These are phyloP conservation scores for Fagopyrum esculentum DNA, from an alignment of 148 eudicot genomes.

Conservation along the genomic window DNA sequence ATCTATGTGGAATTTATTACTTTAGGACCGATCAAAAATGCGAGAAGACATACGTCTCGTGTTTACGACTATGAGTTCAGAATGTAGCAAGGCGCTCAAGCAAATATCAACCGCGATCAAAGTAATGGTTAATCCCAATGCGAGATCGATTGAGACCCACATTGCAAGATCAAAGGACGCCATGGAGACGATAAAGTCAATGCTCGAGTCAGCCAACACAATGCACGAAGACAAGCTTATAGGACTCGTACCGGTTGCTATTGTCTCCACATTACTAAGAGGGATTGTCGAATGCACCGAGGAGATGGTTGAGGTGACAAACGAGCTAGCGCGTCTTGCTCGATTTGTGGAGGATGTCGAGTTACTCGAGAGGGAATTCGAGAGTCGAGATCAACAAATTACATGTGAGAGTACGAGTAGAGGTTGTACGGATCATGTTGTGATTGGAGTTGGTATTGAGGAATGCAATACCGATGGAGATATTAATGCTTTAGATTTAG, in stretches of 20 bases:
- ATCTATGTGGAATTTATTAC: background rate
- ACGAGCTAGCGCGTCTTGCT: constrained; percentile 34
- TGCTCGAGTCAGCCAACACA: background rate
- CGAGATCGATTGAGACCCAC: background rate
- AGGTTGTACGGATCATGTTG: background rate
- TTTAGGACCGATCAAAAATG: constrained; percentile 9
- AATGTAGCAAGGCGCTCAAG: constrained; percentile 12
- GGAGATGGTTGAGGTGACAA: constrained; percentile 34
- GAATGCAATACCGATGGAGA: background rate
- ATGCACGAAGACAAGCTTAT: constrained; percentile 16
- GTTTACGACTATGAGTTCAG: constrained; percentile 6
- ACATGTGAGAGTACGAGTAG: background rate
- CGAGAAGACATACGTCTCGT: background rate
- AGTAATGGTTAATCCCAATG: background rate
- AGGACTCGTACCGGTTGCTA: constrained; percentile 35
- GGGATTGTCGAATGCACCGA: constrained; percentile 37
- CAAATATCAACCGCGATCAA: background rate
- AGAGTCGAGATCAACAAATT: background rate
- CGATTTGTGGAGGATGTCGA: background rate
- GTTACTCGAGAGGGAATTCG: background rate
- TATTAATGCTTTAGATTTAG: constrained; percentile 2
- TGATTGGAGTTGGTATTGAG: background rate
- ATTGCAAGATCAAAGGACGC: constrained; percentile 8
- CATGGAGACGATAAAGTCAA: background rate
- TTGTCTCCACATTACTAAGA: constrained; percentile 47